Evolutionary conservation across 441 rosid species (phyloP), one percentile per base, ranked within the genome.

Genomic region (Manihot esculenta): DNA sequence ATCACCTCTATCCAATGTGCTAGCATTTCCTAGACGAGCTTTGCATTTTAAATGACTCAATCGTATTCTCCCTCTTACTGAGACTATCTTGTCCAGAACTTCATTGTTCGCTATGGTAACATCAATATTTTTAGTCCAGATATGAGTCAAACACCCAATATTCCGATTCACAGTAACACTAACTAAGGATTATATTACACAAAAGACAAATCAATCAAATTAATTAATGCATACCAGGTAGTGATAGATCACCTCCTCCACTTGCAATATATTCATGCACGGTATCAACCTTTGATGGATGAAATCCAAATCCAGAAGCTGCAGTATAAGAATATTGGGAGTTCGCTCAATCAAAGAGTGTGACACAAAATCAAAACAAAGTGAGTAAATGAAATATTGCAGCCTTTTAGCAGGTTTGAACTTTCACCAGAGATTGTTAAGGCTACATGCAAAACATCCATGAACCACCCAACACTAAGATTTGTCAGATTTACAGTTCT

Each of bases 21-120:
- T 13, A 23, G 54, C 38, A 45, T 64, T 47, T 27, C 55, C 68
- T 5, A 64, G 20, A 15, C 55, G 55, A 47, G 68, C 68, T 45
- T 64, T 35, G 18, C 8, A 20, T 47, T 55, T 14, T 45, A 64
- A 47, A 8, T 26, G 68, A 56, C 54, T 54, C 42, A 24, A 42
- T 27, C 2, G 15, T 21, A 24, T 42, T 18, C 41, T 56, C 21
- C 63, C 63, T 56, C 47, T 68, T 15, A 1, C 27, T 12, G 17
- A 44, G 41, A 33, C 17, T 24, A 21, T 24, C 51, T 55, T 44
- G 12, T 24, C 62, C 54, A 35, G 51, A 68, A 17, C 54, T 68
- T 68, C 72, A 26, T 42, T 18, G 41, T 33, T 56, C 24, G 18
- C 53, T 68, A 26, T 26, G 14, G 17, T 42, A 23, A 11, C 3